Evolutionary conservation across 768 basidiomycete species (phyloP), one percentile per base, ranked within the genome.

Genomic region (Mycena galericulata): DNA sequence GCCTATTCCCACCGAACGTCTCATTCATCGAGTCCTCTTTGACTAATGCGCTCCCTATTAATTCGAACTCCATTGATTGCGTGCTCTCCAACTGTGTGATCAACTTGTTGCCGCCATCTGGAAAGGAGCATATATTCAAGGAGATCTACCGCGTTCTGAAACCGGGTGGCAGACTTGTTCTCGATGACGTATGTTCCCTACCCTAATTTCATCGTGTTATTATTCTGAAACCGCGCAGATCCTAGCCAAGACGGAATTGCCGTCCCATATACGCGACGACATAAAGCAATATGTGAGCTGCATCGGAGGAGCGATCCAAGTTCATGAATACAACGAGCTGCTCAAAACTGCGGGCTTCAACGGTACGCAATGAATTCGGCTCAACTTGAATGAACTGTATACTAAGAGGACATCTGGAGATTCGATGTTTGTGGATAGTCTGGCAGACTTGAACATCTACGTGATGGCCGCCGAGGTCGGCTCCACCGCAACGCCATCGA

Each of bases 51-150:
- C 76, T 89, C 2, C 89, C 88, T 1, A 81, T 90, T 60, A 74
- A 77, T 45, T 80, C 84, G 6, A 75, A 79, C 58, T 81, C 87
- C 0, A 80, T 89, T 20, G 87, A 90, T 68, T 89, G 86, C 64
- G 77, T 90, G 18, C 68, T 89, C 8, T 88, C 88, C 8, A 90
- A 88, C 73, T 89, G 88, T 59, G 87, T 88, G 4, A 75, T 89
- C 73, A 88, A 89, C 71, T 74, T 87, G 2, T 70, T 89, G 8
- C 84, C 87, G 0, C 60, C 59, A 0, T 73, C 78, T 15, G 84
- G 81, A 3, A 89, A 87, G 69, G 74, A 70, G 5, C 74, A 57
- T n/a, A 70, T 85, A 8, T 73, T 88, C 53, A 81, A 82, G 45
- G 89, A 90, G 65, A 77, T 80, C 0, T 74, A 81, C 54, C 79